Conservation (phyloP, 768 basidiomycete species). For the Clavaria fumosa region DNA sequence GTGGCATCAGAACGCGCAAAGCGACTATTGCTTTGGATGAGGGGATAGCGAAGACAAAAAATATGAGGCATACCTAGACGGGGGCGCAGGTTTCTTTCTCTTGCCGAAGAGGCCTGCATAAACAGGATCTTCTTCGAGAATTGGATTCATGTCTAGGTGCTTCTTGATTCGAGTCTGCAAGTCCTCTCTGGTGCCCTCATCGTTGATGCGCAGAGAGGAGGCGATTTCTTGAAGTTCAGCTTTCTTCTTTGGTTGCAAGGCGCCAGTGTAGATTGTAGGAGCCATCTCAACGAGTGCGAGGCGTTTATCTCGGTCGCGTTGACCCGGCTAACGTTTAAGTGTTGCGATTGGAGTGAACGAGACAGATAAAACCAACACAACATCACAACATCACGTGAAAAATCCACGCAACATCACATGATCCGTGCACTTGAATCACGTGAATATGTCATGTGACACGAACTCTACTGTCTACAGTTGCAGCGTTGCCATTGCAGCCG, state of each 20-base stretch:
- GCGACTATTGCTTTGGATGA: slow-evolving; percentile 4
- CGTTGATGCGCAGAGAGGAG: slow-evolving; percentile 32
- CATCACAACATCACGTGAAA: neutral
- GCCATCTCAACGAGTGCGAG: slow-evolving; percentile 13
- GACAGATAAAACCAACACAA: too few relatives aligned
- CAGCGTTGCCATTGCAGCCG: too few relatives aligned
- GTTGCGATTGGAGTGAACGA: slow-evolving; percentile 23
- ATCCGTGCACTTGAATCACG: neutral
- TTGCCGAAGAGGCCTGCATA: slow-evolving; percentile 41
- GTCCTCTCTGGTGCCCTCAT: slow-evolving; percentile 48
- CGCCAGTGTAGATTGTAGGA: slow-evolving; percentile 30
- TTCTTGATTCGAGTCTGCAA: slow-evolving; percentile 44
- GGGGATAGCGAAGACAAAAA: neutral
- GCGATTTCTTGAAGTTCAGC: slow-evolving; percentile 51
- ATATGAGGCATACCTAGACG: slow-evolving; percentile 4
- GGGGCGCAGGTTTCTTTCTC: slow-evolving; percentile 25
- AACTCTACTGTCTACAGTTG: neutral
- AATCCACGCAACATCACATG: slow-evolving; percentile 3
- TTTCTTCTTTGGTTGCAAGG: slow-evolving; percentile 53
- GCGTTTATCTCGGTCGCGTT: too few relatives aligned
- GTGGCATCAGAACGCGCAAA: too few relatives aligned
- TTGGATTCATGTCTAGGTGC: slow-evolving; percentile 37
- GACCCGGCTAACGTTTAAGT: too few relatives aligned
- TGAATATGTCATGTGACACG: neutral
- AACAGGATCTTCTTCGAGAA: slow-evolving; percentile 38